Evolutionary conservation across 176 grass and related monocot species (phyloP).

Genomic region (Triticum dicoccoides): DNA sequence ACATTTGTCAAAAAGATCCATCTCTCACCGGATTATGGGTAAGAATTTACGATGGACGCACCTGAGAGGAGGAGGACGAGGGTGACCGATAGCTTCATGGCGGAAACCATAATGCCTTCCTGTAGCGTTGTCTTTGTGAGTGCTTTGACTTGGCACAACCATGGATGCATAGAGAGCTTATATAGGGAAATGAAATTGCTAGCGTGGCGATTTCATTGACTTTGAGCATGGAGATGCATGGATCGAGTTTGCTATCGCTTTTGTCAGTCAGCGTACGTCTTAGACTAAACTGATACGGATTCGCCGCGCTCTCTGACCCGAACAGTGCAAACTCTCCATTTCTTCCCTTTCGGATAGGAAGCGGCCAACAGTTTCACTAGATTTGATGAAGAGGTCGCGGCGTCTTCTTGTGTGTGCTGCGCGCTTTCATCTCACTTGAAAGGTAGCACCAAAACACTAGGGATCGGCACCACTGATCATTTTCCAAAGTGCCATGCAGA

Average conservation of each 20-base stretch:
- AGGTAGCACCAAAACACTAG: no score
- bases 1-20: background rate
- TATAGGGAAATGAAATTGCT: background rate
- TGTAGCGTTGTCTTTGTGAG: background rate
- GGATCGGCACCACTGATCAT: no score
- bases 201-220: background rate
- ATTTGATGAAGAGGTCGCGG: background rate
- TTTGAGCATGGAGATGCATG: background rate
- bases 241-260: background rate
- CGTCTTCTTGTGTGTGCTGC: no score
- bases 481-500: no score
- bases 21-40: background rate
- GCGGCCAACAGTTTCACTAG: background rate
- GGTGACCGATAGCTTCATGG: background rate
- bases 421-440: no score
- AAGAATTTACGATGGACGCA: background rate
- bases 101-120: background rate
- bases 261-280: background rate
- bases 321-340: background rate
- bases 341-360: background rate
- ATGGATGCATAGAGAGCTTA: background rate
- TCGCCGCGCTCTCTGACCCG: background rate
- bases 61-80: constrained; percentile 25
- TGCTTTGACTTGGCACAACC: background rate
- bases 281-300: background rate